phyloP scores from a whole-genome alignment of 768 basidiomycete species.

The Floccularia luteovirens region DNA sequence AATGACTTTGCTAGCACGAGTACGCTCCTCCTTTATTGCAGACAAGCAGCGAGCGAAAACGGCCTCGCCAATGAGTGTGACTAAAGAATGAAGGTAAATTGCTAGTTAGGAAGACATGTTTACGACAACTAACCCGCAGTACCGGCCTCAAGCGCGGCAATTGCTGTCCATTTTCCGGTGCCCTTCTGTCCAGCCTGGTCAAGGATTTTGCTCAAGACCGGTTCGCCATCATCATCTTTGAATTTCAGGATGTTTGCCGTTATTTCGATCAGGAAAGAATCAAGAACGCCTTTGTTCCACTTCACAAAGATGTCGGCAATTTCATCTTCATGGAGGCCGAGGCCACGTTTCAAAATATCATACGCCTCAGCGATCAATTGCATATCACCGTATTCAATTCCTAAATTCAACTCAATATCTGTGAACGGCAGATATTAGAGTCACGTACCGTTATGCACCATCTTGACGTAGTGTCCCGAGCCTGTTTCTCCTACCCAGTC shows the following conservation, averaged over 20 bases:
- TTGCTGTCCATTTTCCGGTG: conserved; percentile 99
- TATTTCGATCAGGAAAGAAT: conserved; percentile 99
- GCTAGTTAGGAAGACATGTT: conserved; percentile 5
- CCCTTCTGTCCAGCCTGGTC: conserved; percentile 98
- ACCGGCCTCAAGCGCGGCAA: conserved; percentile 91
- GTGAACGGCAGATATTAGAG: too few species aligned
- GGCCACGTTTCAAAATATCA: conserved; percentile 96
- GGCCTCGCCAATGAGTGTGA: conserved; percentile 98
- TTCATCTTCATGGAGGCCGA: conserved; percentile 79
- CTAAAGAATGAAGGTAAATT: conserved; percentile 27
- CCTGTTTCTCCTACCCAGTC: conserved; percentile 99
- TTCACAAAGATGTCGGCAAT: conserved; percentile 90
- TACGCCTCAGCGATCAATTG: conserved; percentile 98
- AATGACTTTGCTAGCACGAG: conserved; percentile 86
- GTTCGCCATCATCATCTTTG: conserved; percentile 92
- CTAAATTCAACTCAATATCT: conserved; percentile 37
- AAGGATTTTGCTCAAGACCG: conserved; percentile 89
- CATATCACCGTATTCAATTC: conserved; percentile 99
- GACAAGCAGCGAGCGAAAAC: conserved; percentile 99
- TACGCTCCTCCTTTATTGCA: conserved; percentile 93
- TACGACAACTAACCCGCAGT: conserved; percentile 52
- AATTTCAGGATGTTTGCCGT: conserved; percentile 95
- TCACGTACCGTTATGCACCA: conserved; percentile 88
- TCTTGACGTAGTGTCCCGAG: conserved; percentile 98
- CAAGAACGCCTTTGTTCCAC: conserved; percentile 99